phyloP scores from a whole-genome alignment of 768 basidiomycete species.

The Phaffia australis region DNA sequence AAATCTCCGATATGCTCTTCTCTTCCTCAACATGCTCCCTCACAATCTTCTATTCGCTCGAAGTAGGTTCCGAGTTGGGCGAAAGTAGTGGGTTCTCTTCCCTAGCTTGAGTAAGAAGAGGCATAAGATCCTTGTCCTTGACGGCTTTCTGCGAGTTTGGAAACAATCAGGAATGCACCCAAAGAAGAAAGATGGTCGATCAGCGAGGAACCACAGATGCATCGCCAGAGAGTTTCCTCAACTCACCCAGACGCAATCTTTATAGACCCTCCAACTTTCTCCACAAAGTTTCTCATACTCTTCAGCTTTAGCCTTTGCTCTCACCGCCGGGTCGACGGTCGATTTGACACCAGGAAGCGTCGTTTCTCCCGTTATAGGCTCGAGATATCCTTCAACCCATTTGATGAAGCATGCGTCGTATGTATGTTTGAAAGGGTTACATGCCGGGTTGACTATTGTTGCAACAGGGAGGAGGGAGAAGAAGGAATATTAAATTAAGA shows the following conservation, averaged over 20 bases:
- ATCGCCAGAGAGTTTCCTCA: too few relatives aligned
- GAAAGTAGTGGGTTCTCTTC: constrained; percentile 54
- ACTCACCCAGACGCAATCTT: constrained; percentile 69
- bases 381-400: constrained; percentile 95
- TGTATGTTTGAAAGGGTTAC: constrained; percentile 75
- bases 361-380: constrained; percentile 44
- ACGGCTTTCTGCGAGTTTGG: constrained; percentile 52
- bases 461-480: neutral
- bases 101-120: constrained; percentile 64
- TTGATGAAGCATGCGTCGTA: constrained; percentile 95
- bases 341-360: constrained; percentile 7
- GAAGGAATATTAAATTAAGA: neutral
- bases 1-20: too few relatives aligned
- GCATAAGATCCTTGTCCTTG: constrained; percentile 63
- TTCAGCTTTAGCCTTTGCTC: constrained; percentile 56
- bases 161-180: neutral
- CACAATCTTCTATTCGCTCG: too few relatives aligned
- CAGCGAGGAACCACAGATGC: too few relatives aligned
- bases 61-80: too few relatives aligned
- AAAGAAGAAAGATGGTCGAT: too few relatives aligned
- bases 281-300: constrained; percentile 83
- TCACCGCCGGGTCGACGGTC: constrained; percentile 53
- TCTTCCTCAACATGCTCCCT: too few relatives aligned
- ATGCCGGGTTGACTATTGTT: constrained; percentile 44
- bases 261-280: constrained; percentile 67